Base-by-base conservation (phyloP, 1,284 basidiomycete genomes). In the Inonotus hispidus region DNA sequence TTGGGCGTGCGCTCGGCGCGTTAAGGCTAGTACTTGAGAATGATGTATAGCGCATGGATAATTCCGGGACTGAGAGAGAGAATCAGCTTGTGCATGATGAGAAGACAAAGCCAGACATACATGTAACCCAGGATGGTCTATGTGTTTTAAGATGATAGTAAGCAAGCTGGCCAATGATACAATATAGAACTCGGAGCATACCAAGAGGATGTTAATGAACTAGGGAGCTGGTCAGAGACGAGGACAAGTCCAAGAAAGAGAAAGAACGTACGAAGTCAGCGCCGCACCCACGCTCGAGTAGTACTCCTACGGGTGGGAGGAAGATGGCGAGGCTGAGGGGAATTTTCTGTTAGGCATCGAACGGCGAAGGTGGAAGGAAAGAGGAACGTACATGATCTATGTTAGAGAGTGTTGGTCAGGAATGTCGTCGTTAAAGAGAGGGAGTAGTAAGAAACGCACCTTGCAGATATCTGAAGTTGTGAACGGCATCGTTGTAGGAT, bases 41-140 rank as follows among this genome's bases (percentile, higher is more conserved):
- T 89, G 71, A 90, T 88, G 72, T 88, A 90, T 14, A 90, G 70
- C 23, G 88, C 87, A 67, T 91, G 88, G 64, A 90, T 84, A 71
- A 90, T 82, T 67, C 88, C 88, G 32, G 89, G 88, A 66, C 85
- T 88, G 58, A 69, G 45, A 70, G 64, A 37, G 29, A 27, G 11
- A 21, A 21, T 43, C 19, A 43, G 41, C 32, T 43, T 43, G 16
- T 43, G 41, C 5, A 10, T 43, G 27, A 4, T 25, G 14, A 7
- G 19, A 19, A 35, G 16, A 56, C 41, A 43, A 11, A n/a, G 46
- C 56, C 37, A 46, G 62, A 37, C 27, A 70, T 71, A 88, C 86
- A 90, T 77, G 73, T 85, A 90, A 66, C 88, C 88, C 56, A 90
- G 75, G 56, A 83, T 75, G 25, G 88, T 90, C 75, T 77, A 58